Base-by-base conservation (phyloP, 306 rosid species). In the Inga oerstediana region DNA sequence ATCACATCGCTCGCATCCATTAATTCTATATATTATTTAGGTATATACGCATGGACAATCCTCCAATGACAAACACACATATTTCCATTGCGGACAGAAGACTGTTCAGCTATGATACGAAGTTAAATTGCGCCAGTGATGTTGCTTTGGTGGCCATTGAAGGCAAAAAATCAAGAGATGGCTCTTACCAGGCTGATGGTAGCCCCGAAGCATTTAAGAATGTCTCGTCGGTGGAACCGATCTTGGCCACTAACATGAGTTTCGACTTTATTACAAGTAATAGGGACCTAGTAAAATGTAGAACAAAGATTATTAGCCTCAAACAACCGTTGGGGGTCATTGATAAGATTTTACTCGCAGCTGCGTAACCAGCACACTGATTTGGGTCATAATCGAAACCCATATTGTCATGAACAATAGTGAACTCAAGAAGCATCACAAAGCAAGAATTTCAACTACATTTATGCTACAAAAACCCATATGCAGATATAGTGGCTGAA, bases 141-240 rank as follows among this genome's bases (percentile, higher is more conserved):
- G 44, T 41, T 65, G 74, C 68, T 41, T 69, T 43, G 54, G 39
- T 32, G 35, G 46, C 10, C 82, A 49, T 80, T 64, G 44, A 77
- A 65, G 48, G 37, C 22, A 69, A 79, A 61, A 46, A 82, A 64
- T 75, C 73, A 35, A 43, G 72, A 62, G 77, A 78, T 70, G 56
- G 68, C 19, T 85, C 97, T 94, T 82, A 96, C 99, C 93, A 94
- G 65, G 78, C 93, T 92, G 73, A 94, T 51, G 34, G 93, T 77
- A 20, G 86, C 87, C 1, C 98, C 97, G 24, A 88, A 34, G 82
- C 90, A 87, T 86, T 89, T 88, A 82, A 96, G 95, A 75, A 94
- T n/a, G 46, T 88, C 89, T 77, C 91, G 77, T 68, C 89, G 71
- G 30, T 79, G 79, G 77, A 92, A 83, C 43, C 81, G 84, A 32